Base-by-base conservation (phyloP, 1,284 basidiomycete species). In the Tylopilus sp. region DNA sequence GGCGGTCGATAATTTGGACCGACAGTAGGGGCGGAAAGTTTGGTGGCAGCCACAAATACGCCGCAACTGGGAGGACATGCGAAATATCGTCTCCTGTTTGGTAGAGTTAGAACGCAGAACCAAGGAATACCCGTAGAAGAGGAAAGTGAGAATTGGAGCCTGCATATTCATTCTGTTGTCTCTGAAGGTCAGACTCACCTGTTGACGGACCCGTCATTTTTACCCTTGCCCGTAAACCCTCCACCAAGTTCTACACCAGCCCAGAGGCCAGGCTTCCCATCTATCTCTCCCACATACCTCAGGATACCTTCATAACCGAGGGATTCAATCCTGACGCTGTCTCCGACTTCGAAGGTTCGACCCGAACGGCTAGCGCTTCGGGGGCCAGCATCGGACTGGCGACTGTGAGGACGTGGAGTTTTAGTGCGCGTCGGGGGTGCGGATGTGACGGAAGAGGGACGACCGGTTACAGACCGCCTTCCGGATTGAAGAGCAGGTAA, bases 161-260 rank as follows among this genome's bases (percentile, higher is more conserved):
- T 17, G 2, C 17, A 18, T 12, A 6, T 30, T 45, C 24, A n/a
- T 15, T 28, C 21, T 31, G 37, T 35, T 20, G 42, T 44, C 28
- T 20, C 17, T 34, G 39, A 52, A 29, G 12, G 15, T 2, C 11
- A 66, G 29, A 68, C 91, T 75, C 64, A 95, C 93, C 90, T 91
- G 57, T 78, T 80, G 3, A 96, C 93, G 39, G 82, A 82, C 18
- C 95, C 95, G 63, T 98, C 83, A 63, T 99, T 99, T 74, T 98
- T 98, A 2, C 95, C 95, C 65, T 89, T 89, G n/a, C 95, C 94
- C 14, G 77, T 70, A 63, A 91, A 94, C 2, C 87, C 88, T 34
- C 84, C 85, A 57, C 80, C 73, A n/a, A 97, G 75, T 68, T 95
- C 91, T 15, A 97, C 89, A 28, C 93, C 93, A 24, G 91, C 93